These are phyloP conservation scores for Candida freyschussii DNA, from an alignment of 1,139 yeast genomes.

Conservation along the genomic window DNA sequence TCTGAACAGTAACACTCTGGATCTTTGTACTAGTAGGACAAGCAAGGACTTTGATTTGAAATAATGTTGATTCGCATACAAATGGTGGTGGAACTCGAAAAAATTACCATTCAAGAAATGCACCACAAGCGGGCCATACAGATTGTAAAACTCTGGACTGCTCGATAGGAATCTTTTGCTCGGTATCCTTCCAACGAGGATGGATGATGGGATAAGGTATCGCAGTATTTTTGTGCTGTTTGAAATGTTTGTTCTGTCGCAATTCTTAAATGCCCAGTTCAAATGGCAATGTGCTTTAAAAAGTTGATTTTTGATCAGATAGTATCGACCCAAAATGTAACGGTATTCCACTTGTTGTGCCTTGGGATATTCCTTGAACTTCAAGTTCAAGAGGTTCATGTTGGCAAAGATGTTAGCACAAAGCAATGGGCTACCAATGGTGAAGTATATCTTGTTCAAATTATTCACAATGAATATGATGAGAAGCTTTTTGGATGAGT, in stretches of 20 bases:
- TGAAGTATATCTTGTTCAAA: constrained; percentile 60
- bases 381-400: constrained; percentile 52
- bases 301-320: constrained; percentile 55
- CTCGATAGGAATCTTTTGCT: constrained; percentile 29
- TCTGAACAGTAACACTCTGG: constrained; percentile 41
- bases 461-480: constrained; percentile 52
- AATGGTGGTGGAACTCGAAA: constrained; percentile 29
- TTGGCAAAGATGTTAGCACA: constrained; percentile 76
- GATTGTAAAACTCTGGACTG: constrained; percentile 31
- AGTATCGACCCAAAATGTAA: constrained; percentile 62
- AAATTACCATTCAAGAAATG: constrained; percentile 41
- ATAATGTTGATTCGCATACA: constrained; percentile 33
- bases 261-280: constrained; percentile 52
- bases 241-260: constrained; percentile 30
- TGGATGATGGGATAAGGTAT: constrained; percentile 52
- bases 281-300: constrained; percentile 54
- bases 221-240: constrained; percentile 30
- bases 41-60: constrained; percentile 37
- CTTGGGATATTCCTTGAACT: constrained; percentile 40
- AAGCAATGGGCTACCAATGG: constrained; percentile 56
- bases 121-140: constrained; percentile 36
- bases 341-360: constrained; percentile 62
- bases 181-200: constrained; percentile 50
- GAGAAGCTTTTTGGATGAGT: constrained; percentile 34
- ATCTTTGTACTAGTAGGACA: constrained; percentile 36